Evolutionary conservation across 2,329 filamentous ascomycete species (phyloP), one percentile per base, ranked within the genome.

Genomic region (Ceratocystis destructans): DNA sequence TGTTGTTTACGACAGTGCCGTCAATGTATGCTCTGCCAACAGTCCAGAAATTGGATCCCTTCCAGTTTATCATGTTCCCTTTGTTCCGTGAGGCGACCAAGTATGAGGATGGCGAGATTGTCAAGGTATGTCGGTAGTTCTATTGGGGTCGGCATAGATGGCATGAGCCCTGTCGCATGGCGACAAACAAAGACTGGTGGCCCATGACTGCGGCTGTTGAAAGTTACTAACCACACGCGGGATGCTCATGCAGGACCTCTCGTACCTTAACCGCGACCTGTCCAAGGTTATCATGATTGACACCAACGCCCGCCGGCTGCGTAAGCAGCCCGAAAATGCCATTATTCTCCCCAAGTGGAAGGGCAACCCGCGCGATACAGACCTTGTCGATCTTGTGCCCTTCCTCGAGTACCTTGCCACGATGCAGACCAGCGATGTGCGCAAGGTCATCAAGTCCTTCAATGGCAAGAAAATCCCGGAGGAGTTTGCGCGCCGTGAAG

Each of bases 351-450:
- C 90, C 37, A 91, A 92, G 71, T 99, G 94, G 94, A 88, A 82
- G 66, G 94, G 94, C 44, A 83, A 95, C 70, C 77, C 86, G 61
- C 84, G 86, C 71, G 93, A 99, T 76, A 90, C 86, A 73, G 89
- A 90, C 61, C 87, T 99, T 10, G 88, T 99, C 25, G 83, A 86
- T 3, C 79, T 96, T 62, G 96, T 99, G 68, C 94, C 94, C 12
- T 96, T 99, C 84, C 86, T 99, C 69, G 94, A 99, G 78, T 97
- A 96, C 76, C 85, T 99, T 70, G 90, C 91, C 70, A 94, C 91
- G 22, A 96, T 97, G 89, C 88, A 91, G 70, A 89, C 90, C 71
- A 81, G 86, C 64, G 94, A 99, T 72, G 89, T 95, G 15, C 89
- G 94, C 71, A 86, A 88, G 72, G 87, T 94, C 3, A 77, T 96